Evolutionary conservation across 176 grass and related monocot species (phyloP), one percentile per base, ranked within the genome.

Genomic region (Saccharum spontaneum): DNA sequence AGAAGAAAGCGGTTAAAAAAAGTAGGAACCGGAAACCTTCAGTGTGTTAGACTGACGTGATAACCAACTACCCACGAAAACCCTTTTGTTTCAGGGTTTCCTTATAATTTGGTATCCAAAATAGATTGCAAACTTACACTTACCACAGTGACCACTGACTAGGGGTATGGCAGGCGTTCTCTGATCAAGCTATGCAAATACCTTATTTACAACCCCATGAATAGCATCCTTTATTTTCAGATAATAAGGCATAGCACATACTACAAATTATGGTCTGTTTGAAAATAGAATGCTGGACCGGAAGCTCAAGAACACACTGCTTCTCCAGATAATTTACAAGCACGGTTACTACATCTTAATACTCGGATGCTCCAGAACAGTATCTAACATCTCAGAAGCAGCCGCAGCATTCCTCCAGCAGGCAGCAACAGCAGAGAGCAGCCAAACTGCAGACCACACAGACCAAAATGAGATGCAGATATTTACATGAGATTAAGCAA

Each of bases 31-130:
- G 87, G 93, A 94, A 87, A 94, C 90, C 85, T 88, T 92, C 87
- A 84, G 84, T 90, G 87, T 90, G 87, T 92, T 94, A 94, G 89
- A 94, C 87, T 92, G 84, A 92, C 92, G 90, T 94, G 87, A 94
- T 92, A 90, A 94, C 93, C 90, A 95, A 94, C 90, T 92, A 94
- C 82, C 87, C 92, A 94, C 89, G 87, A 94, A 79, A 86, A 23
- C 59, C 0, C 6, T 1, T 17, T 2, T 52, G 16, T 2, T 52
- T 52, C 11, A 18, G 0, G 1, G 15, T 7, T 7, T 17, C 49
- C 16, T 52, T 34, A 3, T 33, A 33, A 33, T 34, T 34, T 34
- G 33, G 3, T 34, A 34, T 34, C 33, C 33, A 34, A 34, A 49
- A 17, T 4, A 52, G 4, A 49, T 16, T 50, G 13, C 1, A 50